Evolutionary conservation across 2,329 filamentous ascomycete genomes (phyloP), one percentile per base, ranked within the genome.

Genomic region (Clarireedia hainanense): DNA sequence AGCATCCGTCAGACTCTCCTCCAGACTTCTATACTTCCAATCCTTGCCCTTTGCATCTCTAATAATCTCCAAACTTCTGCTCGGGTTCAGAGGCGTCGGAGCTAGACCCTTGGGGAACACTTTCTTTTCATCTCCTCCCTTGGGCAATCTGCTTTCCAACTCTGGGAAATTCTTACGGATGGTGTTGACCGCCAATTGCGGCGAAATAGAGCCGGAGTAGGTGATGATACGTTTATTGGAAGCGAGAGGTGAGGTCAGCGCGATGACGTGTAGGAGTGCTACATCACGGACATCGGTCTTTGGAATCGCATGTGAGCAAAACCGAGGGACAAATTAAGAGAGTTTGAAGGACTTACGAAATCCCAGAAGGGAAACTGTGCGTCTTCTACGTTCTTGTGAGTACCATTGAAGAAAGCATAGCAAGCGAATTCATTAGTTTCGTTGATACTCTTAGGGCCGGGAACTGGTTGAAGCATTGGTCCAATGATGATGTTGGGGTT

Each of bases 401-500:
- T 70, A 47, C 80, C 81, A 20, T 67, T 68, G n/a, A 82, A 66
- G 26, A 80, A 68, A 36, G 72, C 69, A n/a, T 77, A 77, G 53
- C 81, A 65, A n/a, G 76, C 73, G 40, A 54, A 54, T 63, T 71
- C 70, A 67, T 89, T 89, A 9, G 84, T 87, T 1, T 84, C 86
- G 71, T 90, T 90, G 60, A 90, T 72, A 2, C 72, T 73, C 17
- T 81, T 78, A 0, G 86, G 74, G 23, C 74, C 77, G 58, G 81
- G 75, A 3, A 89, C 74, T 58, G 81, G 80, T 61, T 85, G 78
- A 51, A 81, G 76, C 5, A 85, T 70, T 0, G 84, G 83, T 0
- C 84, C 84, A 55, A 84, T 77, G 0, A 83, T 79, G 59, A 80
- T 74, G 0, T 83, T 82, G 57, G 80, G 79, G 64, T 81, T 81